Conservation (phyloP, 352 stramenopile species). For the Globisporangium alternatum region DNA sequence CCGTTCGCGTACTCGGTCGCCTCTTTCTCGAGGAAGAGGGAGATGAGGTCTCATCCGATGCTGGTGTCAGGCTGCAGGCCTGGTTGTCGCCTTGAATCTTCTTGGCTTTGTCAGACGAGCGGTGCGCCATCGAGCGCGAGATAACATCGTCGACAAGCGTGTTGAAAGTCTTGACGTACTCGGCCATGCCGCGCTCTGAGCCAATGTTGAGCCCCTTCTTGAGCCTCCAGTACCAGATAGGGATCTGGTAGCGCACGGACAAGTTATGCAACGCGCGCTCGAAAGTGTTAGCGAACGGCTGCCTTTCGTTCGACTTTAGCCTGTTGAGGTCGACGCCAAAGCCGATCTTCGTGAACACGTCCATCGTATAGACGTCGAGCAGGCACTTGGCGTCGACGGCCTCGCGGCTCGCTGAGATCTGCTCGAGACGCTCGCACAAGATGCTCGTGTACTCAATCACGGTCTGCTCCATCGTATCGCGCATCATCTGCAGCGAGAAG, state of each 20-base stretch:
- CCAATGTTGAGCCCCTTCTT: conserved; percentile 22
- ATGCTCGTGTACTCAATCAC: conserved; percentile 15
- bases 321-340: conserved; percentile 43
- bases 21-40: too few species aligned
- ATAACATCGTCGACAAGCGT: conserved; percentile 18
- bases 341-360: conserved; percentile 53
- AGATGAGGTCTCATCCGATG: too few species aligned
- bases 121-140: conserved; percentile 2
- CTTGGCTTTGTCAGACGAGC: too few species aligned
- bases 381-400: conserved; percentile 22
- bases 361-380: conserved; percentile 42
- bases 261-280: conserved; percentile 20
- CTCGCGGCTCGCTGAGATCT: neutral
- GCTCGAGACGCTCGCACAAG: conserved; percentile 13
- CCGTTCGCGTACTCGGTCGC: too few species aligned
- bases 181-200: conserved; percentile 10
- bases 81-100: too few species aligned
- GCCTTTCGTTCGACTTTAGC: conserved; percentile 20
- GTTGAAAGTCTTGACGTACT: conserved; percentile 12
- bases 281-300: conserved; percentile 28
- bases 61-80: too few species aligned
- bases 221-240: conserved; percentile 24
- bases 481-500: conserved; percentile 42
- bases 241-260: conserved; percentile 17
- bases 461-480: conserved; percentile 27